Percentiles rank a stretch among this genome's conserved stretches.
phyloP scores from a whole-genome alignment of 192 early-diverging fungal genomes.

The Coemansia sp. region DNA sequence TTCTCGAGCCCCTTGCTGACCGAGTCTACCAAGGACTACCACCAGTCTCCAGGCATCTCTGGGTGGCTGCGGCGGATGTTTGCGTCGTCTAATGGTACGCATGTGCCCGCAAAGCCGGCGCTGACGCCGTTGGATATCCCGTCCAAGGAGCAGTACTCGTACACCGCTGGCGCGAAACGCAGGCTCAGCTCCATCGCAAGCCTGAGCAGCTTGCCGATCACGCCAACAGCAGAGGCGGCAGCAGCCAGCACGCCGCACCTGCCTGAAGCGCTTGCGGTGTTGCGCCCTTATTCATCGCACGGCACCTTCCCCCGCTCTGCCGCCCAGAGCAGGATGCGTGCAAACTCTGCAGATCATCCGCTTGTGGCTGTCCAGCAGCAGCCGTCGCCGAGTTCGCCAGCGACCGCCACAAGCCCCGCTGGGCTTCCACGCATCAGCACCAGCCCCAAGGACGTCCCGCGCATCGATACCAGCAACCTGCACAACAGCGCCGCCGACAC shows the following conservation, averaged over 20 bases:
- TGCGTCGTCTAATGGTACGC: conserved; percentile 20
- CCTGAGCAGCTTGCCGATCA: conserved; percentile 4
- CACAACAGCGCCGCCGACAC: conserved; percentile 10
- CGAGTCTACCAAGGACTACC: conserved; percentile 10
- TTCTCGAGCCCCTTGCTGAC: not conserved
- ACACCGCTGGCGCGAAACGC: conserved; percentile 32
- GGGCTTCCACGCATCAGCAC: not conserved
- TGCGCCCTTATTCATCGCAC: conserved; percentile 33
- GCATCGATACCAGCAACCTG: not conserved
- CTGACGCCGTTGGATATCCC: conserved; percentile 39
- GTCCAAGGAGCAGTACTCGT: conserved; percentile 53
- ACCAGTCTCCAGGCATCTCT: conserved; percentile 32
- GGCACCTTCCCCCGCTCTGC: conserved; percentile 24
- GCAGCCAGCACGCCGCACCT: not conserved
- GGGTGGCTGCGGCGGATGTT: conserved; percentile 53
- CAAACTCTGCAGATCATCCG: conserved; percentile 15
- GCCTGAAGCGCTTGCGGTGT: conserved; percentile 6
- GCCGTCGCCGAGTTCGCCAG: conserved; percentile 14
- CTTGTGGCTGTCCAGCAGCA: conserved; percentile 3
- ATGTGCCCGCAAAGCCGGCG: conserved; percentile 10
- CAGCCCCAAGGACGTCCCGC: not conserved
- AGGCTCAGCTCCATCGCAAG: conserved; percentile 20
- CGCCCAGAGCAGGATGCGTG: conserved; percentile 21
- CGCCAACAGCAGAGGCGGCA: not conserved
- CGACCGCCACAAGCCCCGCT: not conserved